phyloP scores from a whole-genome alignment of 2,329 filamentous ascomycete species.

The Knoxdaviesia capensis region DNA sequence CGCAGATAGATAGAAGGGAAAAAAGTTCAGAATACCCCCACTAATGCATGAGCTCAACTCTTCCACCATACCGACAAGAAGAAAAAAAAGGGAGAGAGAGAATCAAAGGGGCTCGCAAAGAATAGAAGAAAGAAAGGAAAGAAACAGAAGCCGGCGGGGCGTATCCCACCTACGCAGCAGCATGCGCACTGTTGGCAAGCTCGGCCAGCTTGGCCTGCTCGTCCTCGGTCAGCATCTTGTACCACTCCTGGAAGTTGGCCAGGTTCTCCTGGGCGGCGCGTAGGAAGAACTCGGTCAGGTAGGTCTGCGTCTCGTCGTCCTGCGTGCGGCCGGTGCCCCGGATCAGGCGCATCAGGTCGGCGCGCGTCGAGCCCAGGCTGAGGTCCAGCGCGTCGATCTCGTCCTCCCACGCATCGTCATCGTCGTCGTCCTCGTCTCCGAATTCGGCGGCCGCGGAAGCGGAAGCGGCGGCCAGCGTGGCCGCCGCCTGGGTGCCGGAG shows the following conservation, averaged over 20 bases:
- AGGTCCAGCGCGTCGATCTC: slow-evolving; percentile 67
- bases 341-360: slow-evolving; percentile 63
- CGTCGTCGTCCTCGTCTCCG: slow-evolving; percentile 32
- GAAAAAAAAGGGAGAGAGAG: too few relatives aligned
- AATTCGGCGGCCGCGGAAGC: slow-evolving; percentile 37
- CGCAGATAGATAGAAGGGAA: too few relatives aligned
- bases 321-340: slow-evolving; percentile 43
- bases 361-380: slow-evolving; percentile 44
- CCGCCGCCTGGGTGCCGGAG: slow-evolving; percentile 40
- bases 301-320: slow-evolving; percentile 81
- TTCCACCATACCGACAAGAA: too few relatives aligned
- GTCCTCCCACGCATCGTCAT: slow-evolving; percentile 66
- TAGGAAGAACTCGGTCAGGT: slow-evolving; percentile 66
- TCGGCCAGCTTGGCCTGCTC: slow-evolving; percentile 36
- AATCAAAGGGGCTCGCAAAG: too few relatives aligned
- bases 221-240: slow-evolving; percentile 29
- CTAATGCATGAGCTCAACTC: too few relatives aligned
- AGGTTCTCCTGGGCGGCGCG: slow-evolving; percentile 33
- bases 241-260: slow-evolving; percentile 36
- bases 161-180: neutral
- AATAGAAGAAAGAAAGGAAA: too few relatives aligned
- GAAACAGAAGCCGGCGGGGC: too few relatives aligned
- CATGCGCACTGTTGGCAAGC: slow-evolving; percentile 18
- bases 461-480: slow-evolving; percentile 42
- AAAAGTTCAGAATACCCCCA: too few relatives aligned